phyloP scores from a whole-genome alignment of 2,329 filamentous ascomycete species.

The Fusarium circinatum region DNA sequence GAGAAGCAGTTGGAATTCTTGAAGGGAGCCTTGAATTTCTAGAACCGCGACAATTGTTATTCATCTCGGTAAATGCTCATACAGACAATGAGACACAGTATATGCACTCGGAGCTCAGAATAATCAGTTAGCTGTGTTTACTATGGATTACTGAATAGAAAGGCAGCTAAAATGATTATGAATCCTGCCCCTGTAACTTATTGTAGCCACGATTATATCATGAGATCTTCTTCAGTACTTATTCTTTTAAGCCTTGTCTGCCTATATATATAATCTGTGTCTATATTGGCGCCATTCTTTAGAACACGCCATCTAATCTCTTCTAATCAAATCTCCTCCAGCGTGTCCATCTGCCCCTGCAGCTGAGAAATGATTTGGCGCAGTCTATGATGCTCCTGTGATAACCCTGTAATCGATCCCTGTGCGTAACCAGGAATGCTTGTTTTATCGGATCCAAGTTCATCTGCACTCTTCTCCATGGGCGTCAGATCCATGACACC shows the following conservation, averaged over 20 bases:
- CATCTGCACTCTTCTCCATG: background rate
- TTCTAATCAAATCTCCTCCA: background rate
- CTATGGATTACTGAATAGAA: too few species aligned
- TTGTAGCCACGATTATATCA: background rate
- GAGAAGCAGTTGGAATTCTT: background rate
- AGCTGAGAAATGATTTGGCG: background rate
- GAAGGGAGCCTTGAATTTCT: background rate
- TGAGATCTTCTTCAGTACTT: background rate
- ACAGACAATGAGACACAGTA: background rate
- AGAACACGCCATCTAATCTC: background rate
- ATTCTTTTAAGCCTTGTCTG: background rate
- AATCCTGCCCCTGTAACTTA: background rate
- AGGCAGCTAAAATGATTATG: background rate
- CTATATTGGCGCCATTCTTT: fast-evolving
- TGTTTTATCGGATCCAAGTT: background rate
- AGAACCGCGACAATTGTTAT: background rate
- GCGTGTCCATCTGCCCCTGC: background rate
- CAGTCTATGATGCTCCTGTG: background rate
- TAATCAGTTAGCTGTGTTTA: too few species aligned
- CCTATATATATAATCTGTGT: fast-evolving
- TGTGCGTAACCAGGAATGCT: background rate
- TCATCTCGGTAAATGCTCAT: too few species aligned
- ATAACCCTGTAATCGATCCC: background rate
- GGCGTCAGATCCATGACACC: background rate
- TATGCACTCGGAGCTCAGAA: background rate